Conservation (phyloP, 345 rosid species). For the Psidium guajava region DNA sequence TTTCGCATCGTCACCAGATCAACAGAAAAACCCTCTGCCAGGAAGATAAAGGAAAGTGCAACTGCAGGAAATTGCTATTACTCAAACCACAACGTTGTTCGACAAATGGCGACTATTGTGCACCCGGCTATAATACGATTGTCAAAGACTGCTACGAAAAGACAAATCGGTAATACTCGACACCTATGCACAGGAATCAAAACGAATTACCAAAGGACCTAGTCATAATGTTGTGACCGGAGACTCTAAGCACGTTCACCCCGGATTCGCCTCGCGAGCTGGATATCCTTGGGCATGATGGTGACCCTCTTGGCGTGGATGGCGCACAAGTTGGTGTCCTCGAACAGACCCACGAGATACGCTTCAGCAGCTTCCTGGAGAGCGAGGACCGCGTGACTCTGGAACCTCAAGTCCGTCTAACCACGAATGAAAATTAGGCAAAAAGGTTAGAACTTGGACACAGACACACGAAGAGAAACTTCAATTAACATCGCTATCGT, state of each 20-base stretch:
- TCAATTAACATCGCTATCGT: neutral
- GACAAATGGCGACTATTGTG: neutral
- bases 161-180: neutral
- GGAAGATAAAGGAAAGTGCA: neutral
- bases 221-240: neutral
- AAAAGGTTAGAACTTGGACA: neutral
- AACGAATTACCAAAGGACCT: neutral
- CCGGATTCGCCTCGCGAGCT: constrained; percentile 51
- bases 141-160: neutral
- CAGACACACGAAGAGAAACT: neutral
- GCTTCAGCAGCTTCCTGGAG: constrained; percentile 79
- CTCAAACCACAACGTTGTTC: neutral
- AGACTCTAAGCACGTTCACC: constrained; percentile 55
- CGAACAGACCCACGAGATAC: constrained; percentile 60
- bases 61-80: neutral
- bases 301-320: constrained; percentile 64
- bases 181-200: neutral
- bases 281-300: constrained; percentile 70
- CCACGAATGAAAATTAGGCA: neutral
- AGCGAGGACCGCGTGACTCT: constrained; percentile 63
- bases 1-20: neutral
- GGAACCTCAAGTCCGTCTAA: constrained; percentile 66
- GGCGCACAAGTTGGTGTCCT: constrained; percentile 56
- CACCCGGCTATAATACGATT: neutral
- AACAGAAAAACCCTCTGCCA: neutral